Evolutionary conservation across 257 asterid species (phyloP), one percentile per base, ranked within the genome.

Genomic region (Hygrophila difformis): DNA sequence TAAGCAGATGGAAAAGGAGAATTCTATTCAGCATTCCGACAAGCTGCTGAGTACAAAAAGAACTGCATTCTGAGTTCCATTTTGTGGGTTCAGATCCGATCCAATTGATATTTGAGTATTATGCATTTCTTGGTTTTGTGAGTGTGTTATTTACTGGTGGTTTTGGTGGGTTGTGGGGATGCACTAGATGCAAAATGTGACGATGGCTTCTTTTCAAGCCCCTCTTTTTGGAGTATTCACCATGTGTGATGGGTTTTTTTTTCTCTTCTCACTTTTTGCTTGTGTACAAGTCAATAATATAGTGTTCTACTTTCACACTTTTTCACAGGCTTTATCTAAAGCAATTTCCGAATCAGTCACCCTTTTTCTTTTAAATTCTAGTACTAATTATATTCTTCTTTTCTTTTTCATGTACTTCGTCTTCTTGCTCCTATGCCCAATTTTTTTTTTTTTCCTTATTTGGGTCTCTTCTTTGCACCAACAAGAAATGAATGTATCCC

Each of bases 121-220:
- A n/a, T n/a, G n/a, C n/a, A n/a, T n/a, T n/a, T n/a, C n/a, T n/a
- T n/a, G n/a, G n/a, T n/a, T n/a, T n/a, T n/a, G n/a, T n/a, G n/a
- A n/a, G n/a, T n/a, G n/a, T n/a, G n/a, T n/a, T n/a, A n/a, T n/a
- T n/a, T n/a, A n/a, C n/a, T n/a, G n/a, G n/a, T n/a, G n/a, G 19
- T 16, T n/a, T 53, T 47, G 39, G 39, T 40, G 22, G 22, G 38
- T 18, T 50, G 38, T 41, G 41, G 40, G 53, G 37, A 46, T 19
- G 42, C 17, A 17, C 18, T 62, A 41, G 14, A 4, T 46, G 24
- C 9, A 44, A 54, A 55, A 61, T 55, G 75, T 53, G 52, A 71
- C 63, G 72, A 63, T 79, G 66, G 29, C 50, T 49, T 56, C 31
- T 26, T 58, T 75, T 64, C 56, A 24, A 36, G 17, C n/a, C 17